Percentiles rank a stretch among this genome's conserved stretches.
Evolutionary conservation across 2,329 filamentous ascomycete genomes (phyloP).

Genomic region (Ophiocordyceps australis): DNA sequence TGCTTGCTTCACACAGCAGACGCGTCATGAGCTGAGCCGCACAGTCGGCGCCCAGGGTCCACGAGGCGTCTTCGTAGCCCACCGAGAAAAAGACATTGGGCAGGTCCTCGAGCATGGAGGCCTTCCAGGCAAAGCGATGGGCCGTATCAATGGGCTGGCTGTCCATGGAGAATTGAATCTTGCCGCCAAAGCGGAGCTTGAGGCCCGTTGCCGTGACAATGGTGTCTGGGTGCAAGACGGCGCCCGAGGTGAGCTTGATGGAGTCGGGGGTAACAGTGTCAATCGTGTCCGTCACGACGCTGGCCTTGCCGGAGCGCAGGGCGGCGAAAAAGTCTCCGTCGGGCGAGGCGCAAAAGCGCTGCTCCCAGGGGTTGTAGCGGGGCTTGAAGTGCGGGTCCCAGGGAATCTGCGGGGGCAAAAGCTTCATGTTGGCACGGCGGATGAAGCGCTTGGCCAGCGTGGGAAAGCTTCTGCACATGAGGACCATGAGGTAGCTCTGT

Average conservation of each 20-base stretch:
- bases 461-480: constrained; percentile 31
- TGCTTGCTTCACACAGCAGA: constrained; percentile 28
- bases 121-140: constrained; percentile 36
- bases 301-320: constrained; percentile 16
- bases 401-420: constrained; percentile 28
- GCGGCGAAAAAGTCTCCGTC: constrained; percentile 26
- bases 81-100: constrained; percentile 40
- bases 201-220: constrained; percentile 50
- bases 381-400: constrained; percentile 37
- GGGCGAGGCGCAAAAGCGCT: constrained; percentile 42
- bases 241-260: constrained; percentile 23
- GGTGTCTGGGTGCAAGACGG: constrained; percentile 33
- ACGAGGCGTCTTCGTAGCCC: constrained; percentile 41
- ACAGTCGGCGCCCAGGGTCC: constrained; percentile 43
- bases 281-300: constrained; percentile 26
- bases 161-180: constrained; percentile 31
- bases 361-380: constrained; percentile 43
- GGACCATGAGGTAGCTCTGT: constrained; percentile 19
- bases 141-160: constrained; percentile 21
- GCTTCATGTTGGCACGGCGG: constrained; percentile 16
- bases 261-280: constrained; percentile 20
- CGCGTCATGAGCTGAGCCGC: constrained; percentile 28
- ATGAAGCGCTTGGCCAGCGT: constrained; percentile 23
- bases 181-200: constrained; percentile 33
- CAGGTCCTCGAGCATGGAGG: constrained; percentile 41